Evolutionary conservation across 2,329 filamentous ascomycete genomes (phyloP), one percentile per base, ranked within the genome.

Genomic region (Fusarium torreyae): DNA sequence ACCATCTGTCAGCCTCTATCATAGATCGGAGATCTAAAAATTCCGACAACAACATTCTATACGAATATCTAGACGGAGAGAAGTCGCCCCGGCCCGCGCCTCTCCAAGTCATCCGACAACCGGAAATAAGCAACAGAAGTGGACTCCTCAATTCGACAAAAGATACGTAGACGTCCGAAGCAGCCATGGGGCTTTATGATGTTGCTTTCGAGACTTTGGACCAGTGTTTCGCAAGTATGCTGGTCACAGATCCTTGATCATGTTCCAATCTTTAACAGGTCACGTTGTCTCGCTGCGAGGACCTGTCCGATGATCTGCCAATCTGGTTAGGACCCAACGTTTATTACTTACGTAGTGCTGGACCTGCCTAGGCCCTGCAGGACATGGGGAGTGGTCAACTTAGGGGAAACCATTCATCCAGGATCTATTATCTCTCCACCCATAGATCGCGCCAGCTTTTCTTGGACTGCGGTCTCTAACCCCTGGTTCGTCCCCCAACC

Each of bases 371-470:
- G 52, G 63, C 68, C 67, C 68, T 74, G 70, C 70, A 72, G 66
- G 69, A 72, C 31, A 64, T 60, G 46, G 34, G 39, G 40, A 22
- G 39, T 42, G 39, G 22, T 57, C 42, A 28, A 28, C 26, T 28
- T 8, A 36, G 38, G 38, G 60, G 51, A 66, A 49, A 56, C 38
- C 20, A 61, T 62, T 58, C 38, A 60, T 45, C 54, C 31, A 65
- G 60, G 62, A 70, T 63, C 72, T 67, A 60, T 59, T 58, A 72
- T 74, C 64, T 74, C 66, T 64, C 72, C 72, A 74, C 71, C 56
- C 51, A 71, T 36, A 74, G 72, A 74, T 74, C 70, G 72, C 72
- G 64, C 72, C 70, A 74, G 59, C 55, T 69, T 51, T 64, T 62
- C 51, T 49, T 63, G 34, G 63, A 51, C 64, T 63, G 45, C 39